Evolutionary conservation across 148 eudicot species (phyloP), one percentile per base, ranked within the genome.

Genomic region (Vaccinium darrowii): DNA sequence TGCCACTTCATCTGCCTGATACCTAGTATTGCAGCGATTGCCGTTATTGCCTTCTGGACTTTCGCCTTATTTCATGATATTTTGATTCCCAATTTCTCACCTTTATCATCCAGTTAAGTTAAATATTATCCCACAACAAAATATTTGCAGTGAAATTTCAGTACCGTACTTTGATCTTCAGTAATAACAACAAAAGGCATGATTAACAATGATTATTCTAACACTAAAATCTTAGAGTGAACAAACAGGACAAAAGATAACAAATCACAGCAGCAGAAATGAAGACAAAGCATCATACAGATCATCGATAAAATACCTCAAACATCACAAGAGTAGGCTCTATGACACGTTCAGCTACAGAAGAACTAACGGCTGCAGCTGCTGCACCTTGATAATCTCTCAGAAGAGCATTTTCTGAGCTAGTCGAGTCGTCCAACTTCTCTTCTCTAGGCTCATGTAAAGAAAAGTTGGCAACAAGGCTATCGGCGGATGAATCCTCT

Each of bases 311-410:
- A 30, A 65, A 33, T 93, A 97, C 99, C 98, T 94, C 98, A 88
- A 95, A 88, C 98, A 94, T 94, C 81, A 97, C 99, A 81, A 97
- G 98, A 80, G 98, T 92, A 81, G 98, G 98, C 91, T 97, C 99
- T 89, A 97, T 90, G 36, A 90, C 93, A 86, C 98, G 95, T 90
- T 97, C 99, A 82, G 98, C 94, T 74, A 91, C 91, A 79, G 98
- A 95, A 84, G 95, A 91, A 91, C 92, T 95, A 79, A 91, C 90
- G 71, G 92, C 85, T 84, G 80, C 91, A 73, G 92, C 90, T 82
- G 92, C 85, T 82, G 82, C 92, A 81, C 90, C 93, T 87, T 89
- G 92, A 86, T 80, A 82, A 65, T 91, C 95, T 74, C 90, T 87
- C 83, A 71, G 21, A 50, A 86, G 80, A 19, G 90, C 85, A 88